These are phyloP conservation scores for Penicillium verrucosum DNA, from an alignment of 2,329 filamentous ascomycete species.

Conservation along the genomic window DNA sequence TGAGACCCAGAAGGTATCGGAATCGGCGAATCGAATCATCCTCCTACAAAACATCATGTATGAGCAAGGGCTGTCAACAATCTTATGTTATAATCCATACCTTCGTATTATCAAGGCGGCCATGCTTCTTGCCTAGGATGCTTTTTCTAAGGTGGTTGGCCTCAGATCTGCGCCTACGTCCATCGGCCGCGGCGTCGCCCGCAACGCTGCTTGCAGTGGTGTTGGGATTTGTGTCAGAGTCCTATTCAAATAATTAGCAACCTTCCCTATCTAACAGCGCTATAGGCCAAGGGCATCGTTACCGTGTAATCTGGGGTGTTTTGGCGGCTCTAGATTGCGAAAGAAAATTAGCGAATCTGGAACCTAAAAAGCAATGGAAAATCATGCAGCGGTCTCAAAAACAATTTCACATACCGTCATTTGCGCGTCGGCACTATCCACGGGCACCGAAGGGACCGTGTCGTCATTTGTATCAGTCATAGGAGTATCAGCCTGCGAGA, in stretches of 20 bases:
- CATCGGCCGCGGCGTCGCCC: slow-evolving; percentile 70
- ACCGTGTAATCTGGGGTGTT: slow-evolving; percentile 63
- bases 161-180: slow-evolving; percentile 79
- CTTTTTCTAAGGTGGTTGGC: slow-evolving; percentile 86
- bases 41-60: slow-evolving; percentile 56
- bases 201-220: slow-evolving; percentile 78
- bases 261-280: background rate
- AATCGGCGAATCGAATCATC: slow-evolving; percentile 94
- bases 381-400: background rate
- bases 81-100: slow-evolving; percentile 47
- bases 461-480: slow-evolving; percentile 46
- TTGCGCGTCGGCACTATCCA: slow-evolving; percentile 37
- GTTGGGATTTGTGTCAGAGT: slow-evolving; percentile 65
- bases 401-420: slow-evolving; percentile 33
- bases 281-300: slow-evolving; percentile 21
- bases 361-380: background rate
- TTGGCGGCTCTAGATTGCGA: slow-evolving; percentile 45
- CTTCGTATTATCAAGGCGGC: slow-evolving; percentile 87
- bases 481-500: slow-evolving; percentile 46
- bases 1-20: slow-evolving; percentile 88
- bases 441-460: slow-evolving; percentile 35
- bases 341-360: slow-evolving; percentile 8
- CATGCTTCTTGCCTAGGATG: slow-evolving; percentile 93
- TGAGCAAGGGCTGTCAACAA: slow-evolving; percentile 10
- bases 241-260: slow-evolving; percentile 36